These are phyloP conservation scores for Poa annua DNA, from an alignment of 176 grass and related monocot genomes.

Conservation along the genomic window DNA sequence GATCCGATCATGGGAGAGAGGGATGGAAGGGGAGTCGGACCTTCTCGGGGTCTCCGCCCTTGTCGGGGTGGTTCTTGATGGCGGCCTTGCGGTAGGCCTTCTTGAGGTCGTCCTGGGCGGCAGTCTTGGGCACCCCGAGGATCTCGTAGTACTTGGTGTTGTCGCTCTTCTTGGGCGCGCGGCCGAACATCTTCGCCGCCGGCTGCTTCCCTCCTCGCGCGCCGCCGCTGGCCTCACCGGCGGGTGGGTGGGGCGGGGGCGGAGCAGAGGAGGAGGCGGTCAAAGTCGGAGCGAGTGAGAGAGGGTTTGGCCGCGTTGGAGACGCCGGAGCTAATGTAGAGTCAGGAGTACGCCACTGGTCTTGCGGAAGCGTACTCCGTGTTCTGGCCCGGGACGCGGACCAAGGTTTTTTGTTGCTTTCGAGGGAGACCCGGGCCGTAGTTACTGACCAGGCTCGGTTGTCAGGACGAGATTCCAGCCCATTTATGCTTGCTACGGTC, in stretches of 20 bases:
- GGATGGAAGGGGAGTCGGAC: constrained; percentile 15
- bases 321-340: constrained; percentile 35
- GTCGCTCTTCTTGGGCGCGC: constrained; percentile 96
- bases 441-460: too few species aligned
- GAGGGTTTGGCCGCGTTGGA: constrained; percentile 38
- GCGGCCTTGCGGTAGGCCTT: constrained; percentile 99
- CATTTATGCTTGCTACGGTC: too few species aligned
- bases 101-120: constrained; percentile 98
- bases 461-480: too few species aligned
- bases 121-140: constrained; percentile 87
- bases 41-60: constrained; percentile 99
- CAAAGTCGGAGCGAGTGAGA: constrained; percentile 39
- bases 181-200: constrained; percentile 84
- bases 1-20: neutral
- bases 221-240: constrained; percentile 44
- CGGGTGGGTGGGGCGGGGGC: constrained; percentile 34
- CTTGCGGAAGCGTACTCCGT: constrained; percentile 11
- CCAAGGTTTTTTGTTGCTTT: neutral
- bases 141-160: constrained; percentile 98
- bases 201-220: neutral
- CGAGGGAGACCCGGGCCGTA: neutral
- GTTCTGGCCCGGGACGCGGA: neutral
- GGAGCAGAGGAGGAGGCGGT: constrained; percentile 41
- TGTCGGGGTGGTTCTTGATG: constrained; percentile 99
- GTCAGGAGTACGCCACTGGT: neutral